Evolutionary conservation across 2,329 filamentous ascomycete genomes (phyloP), one percentile per base, ranked within the genome.

Genomic region (Thermothelomyces thermophilus): DNA sequence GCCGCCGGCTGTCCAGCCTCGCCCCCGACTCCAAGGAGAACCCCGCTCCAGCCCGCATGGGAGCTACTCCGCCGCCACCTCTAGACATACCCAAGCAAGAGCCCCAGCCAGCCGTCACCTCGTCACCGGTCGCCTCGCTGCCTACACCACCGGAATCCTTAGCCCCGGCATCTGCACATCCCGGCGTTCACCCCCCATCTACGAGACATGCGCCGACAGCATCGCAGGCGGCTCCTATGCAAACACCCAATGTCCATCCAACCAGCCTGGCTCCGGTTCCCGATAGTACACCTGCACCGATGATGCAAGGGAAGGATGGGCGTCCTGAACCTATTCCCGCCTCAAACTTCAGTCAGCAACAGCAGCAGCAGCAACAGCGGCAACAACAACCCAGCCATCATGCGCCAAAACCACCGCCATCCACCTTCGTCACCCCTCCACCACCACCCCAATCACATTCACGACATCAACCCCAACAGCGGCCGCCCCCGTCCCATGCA

Each of bases 1-100:
- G 80, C 7, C 73, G 80, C 19, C 71, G 80, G 7, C 80, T 82
- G 54, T 83, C 80, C 14, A 81, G 83, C 57, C 83, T 83, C 56
- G 79, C 82, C 9, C 81, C 81, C 1, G 80, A 83, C n/a, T 47
- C 58, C 2, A 60, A 58, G 16, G 66, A 68, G 17, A 67, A 69
- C 3, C 54, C 65, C 2, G 57, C 61, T 10, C 61, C 57, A 1
- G 56, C 57, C 16, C 52, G 44, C 4, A 48, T 44, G 13, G 58
- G 58, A 3, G 47, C 16, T 45, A 42, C 51, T 7, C 59, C 58
- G 19, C 54, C 59, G 47, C 56, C 33, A 26, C 48, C 44, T 2
- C 11, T 42, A 14, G 5, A 22, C 3, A 44, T 50, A 33, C 35
- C 34, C 20, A 48, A 53, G 26, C 36, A 44, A 3, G 45, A 53